Percentiles rank a stretch among this genome's conserved stretches.
These are phyloP conservation scores for Urochloa ruziziensis DNA, from an alignment of 176 grass and related monocot genomes.

Conservation along the genomic window DNA sequence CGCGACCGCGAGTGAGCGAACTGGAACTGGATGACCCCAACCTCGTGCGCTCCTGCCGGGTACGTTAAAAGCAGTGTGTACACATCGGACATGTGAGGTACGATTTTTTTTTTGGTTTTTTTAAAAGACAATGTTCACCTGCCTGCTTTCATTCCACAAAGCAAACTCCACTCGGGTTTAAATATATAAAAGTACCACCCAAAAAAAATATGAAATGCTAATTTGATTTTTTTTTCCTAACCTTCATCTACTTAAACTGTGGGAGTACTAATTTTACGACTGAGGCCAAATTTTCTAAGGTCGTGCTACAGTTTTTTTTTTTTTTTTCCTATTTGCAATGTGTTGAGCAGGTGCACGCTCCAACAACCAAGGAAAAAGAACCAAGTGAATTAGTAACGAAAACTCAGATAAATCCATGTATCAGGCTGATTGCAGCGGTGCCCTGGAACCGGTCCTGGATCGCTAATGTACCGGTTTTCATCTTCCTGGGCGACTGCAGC, in stretches of 20 bases:
- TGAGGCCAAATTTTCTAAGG: no score
- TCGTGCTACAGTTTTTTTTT: neutral
- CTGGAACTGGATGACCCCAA: neutral
- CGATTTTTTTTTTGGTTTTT: neutral
- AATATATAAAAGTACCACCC: no score
- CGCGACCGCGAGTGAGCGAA: neutral
- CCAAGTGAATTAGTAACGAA: neutral
- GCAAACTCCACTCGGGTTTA: no score
- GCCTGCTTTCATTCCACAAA: neutral
- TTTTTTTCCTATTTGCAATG: neutral
- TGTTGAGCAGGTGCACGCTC: neutral
- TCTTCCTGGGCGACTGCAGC: no score
- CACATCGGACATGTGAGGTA: neutral
- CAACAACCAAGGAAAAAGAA: neutral
- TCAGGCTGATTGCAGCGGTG: no score
- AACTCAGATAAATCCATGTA: neutral
- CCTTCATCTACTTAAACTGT: no score
- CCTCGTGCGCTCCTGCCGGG: neutral
- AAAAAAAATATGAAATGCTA: no score
- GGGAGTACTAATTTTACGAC: no score
- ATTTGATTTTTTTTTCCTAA: no score
- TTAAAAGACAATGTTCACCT: neutral
- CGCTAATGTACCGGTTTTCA: no score
- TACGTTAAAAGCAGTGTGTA: neutral
- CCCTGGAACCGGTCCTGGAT: no score